phyloP scores from a whole-genome alignment of 2,329 filamentous ascomycete genomes.

The Diaporthe citri region DNA sequence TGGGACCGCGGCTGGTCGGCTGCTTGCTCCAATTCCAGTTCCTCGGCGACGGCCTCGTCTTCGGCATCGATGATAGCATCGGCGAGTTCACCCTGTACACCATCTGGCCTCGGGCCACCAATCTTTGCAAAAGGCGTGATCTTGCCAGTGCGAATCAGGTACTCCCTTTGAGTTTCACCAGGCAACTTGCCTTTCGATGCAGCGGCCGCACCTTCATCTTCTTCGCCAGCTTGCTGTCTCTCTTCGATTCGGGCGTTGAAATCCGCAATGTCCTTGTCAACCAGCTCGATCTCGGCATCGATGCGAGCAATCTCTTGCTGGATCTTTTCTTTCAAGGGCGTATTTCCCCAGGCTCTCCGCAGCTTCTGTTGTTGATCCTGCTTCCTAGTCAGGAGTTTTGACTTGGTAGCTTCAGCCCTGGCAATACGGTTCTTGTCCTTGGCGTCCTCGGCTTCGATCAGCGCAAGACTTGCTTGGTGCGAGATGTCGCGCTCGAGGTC shows the following conservation, averaged over 20 bases:
- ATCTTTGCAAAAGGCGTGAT: conserved; percentile 95
- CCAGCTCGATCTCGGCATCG: conserved; percentile 71
- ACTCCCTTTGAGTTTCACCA: conserved; percentile 88
- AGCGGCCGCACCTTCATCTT: conserved; percentile 55
- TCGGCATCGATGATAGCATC: conserved; percentile 87
- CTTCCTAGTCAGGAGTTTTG: conserved; percentile 75
- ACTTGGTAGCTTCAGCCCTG: conserved; percentile 65
- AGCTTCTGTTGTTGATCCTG: conserved; percentile 64
- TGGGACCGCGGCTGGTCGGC: conserved; percentile 72
- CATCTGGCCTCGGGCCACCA: conserved; percentile 71
- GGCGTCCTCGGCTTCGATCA: conserved; percentile 73
- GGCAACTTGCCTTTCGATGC: conserved; percentile 72
- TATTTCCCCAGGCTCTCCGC: conserved; percentile 57
- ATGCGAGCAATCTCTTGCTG: conserved; percentile 76
- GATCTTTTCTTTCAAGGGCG: conserved; percentile 67
- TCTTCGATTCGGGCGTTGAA: conserved; percentile 86
- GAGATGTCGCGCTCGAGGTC: conserved; percentile 91
- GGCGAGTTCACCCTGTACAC: conserved; percentile 77
- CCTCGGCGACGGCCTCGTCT: conserved; percentile 72
- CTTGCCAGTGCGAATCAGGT: conserved; percentile 93
- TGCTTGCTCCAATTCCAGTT: conserved; percentile 56
- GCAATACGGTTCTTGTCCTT: conserved; percentile 73
- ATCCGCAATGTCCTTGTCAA: conserved; percentile 81
- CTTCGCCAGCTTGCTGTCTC: conserved; percentile 70
- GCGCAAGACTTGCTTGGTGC: conserved; percentile 68